These are phyloP conservation scores for Colletotrichum chrysophilum DNA, from an alignment of 2,329 filamentous ascomycete species.

Conservation along the genomic window DNA sequence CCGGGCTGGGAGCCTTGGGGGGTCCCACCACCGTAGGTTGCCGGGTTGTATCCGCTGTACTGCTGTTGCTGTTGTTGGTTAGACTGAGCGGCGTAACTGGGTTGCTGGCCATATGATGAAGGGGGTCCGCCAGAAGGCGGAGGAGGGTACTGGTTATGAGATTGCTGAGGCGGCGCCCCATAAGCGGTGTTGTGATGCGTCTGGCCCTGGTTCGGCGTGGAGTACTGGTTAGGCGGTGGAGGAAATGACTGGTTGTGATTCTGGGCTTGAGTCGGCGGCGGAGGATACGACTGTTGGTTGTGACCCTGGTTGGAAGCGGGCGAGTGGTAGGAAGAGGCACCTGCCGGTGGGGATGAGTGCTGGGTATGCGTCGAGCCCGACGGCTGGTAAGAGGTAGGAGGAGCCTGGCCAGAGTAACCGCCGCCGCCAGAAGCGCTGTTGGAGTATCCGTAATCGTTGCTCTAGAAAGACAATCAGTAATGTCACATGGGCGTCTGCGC, in stretches of 20 bases:
- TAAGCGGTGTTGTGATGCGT: constrained; percentile 22
- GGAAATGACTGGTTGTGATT: constrained; percentile 18
- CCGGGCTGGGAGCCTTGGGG: constrained; percentile 32
- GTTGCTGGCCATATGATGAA: constrained; percentile 16
- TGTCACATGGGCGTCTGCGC: neutral
- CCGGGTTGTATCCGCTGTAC: constrained; percentile 32
- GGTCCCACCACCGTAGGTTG: constrained; percentile 31
- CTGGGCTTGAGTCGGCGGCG: constrained; percentile 21
- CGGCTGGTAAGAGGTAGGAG: constrained; percentile 64
- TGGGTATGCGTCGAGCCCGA: constrained; percentile 27
- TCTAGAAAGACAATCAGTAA: constrained; percentile 35
- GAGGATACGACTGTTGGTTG: constrained; percentile 22
- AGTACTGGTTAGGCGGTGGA: constrained; percentile 22
- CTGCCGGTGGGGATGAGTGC: constrained; percentile 31
- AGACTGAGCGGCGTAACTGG: constrained; percentile 21
- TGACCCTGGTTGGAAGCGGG: constrained; percentile 27
- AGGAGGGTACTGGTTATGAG: constrained; percentile 24
- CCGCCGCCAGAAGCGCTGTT: constrained; percentile 41
- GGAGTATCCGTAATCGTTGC: constrained; percentile 69
- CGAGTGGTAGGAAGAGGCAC: constrained; percentile 31
- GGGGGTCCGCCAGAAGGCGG: constrained; percentile 16
- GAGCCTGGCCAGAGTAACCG: constrained; percentile 68
- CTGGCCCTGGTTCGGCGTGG: constrained; percentile 21
- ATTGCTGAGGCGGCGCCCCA: constrained; percentile 19
- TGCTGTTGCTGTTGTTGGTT: constrained; percentile 23